These are phyloP conservation scores for Cordyceps fumosorosea DNA, from an alignment of 2,329 filamentous ascomycete species.

Conservation along the genomic window DNA sequence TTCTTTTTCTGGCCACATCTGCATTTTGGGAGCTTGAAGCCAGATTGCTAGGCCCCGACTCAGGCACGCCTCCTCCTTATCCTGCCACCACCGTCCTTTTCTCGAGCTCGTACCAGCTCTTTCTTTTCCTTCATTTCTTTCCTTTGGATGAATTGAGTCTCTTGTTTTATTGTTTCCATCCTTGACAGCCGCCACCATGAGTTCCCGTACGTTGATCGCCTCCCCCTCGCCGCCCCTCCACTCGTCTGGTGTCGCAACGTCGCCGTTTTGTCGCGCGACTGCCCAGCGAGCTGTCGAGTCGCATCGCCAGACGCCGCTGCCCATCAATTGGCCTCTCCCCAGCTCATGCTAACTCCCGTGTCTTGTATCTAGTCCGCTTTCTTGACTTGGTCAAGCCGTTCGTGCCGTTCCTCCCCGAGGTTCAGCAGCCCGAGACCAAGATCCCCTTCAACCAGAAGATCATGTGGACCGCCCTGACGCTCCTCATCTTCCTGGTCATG, in stretches of 20 bases:
- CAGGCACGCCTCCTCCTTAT: slow-evolving; percentile 28
- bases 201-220: slow-evolving; percentile 42
- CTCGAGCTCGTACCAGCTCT: slow-evolving; percentile 33
- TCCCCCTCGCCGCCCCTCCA: not conserved
- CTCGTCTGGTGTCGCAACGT: not conserved
- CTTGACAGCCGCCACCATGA: slow-evolving; percentile 39
- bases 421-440: slow-evolving; percentile 97
- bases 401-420: slow-evolving; percentile 98
- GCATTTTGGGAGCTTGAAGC: slow-evolving; percentile 36
- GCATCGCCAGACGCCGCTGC: slow-evolving; percentile 22
- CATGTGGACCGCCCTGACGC: slow-evolving; percentile 90
- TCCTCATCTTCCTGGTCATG: slow-evolving; percentile 99
- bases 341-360: slow-evolving; percentile 22
- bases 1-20: slow-evolving; percentile 39
- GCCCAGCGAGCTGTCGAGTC: slow-evolving; percentile 15
- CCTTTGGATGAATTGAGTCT: slow-evolving; percentile 35
- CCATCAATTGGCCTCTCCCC: slow-evolving; percentile 9
- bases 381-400: slow-evolving; percentile 99
- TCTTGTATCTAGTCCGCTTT: slow-evolving; percentile 69
- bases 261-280: slow-evolving; percentile 7
- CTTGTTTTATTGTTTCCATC: slow-evolving; percentile 26
- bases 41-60: slow-evolving; percentile 33
- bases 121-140: slow-evolving; percentile 28
- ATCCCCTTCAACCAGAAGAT: slow-evolving; percentile 97
- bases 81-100: slow-evolving; percentile 24